A percentile compares a stretch with the other conserved stretches of the same genome.
Conservation (phyloP, 345 rosid species). For the Arabidopsis suecica region DNA sequence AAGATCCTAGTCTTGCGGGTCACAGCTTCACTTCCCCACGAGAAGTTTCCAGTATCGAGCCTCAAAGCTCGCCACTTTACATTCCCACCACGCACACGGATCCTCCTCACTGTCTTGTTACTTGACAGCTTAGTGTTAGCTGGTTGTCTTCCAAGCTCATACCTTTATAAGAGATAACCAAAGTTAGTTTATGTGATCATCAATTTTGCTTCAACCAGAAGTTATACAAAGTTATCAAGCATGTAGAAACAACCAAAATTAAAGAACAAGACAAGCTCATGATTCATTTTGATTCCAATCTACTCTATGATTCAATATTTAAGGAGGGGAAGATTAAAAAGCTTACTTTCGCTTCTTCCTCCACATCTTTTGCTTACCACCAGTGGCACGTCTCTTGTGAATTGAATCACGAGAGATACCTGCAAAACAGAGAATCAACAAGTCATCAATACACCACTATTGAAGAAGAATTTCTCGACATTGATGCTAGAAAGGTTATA, state of each 20-base stretch:
- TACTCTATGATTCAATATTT: not conserved
- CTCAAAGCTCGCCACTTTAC: conserved; percentile 34
- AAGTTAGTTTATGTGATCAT: conserved; percentile 2
- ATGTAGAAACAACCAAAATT: conserved; percentile 1
- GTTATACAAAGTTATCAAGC: not conserved
- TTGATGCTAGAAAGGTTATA: not conserved
- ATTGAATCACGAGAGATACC: conserved; percentile 62
- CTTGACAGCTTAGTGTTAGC: conserved; percentile 32
- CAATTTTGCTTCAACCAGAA: not conserved
- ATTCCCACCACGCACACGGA: conserved; percentile 30
- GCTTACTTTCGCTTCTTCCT: conserved; percentile 63
- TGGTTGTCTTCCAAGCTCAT: conserved; percentile 32
- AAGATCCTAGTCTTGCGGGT: not conserved
- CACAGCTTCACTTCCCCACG: conserved; percentile 9
- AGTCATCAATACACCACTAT: not conserved
- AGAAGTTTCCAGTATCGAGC: conserved; percentile 29
- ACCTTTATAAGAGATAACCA: conserved; percentile 10
- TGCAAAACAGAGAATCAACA: conserved; percentile 19
- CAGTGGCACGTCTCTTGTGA: conserved; percentile 71
- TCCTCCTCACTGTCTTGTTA: conserved; percentile 35
- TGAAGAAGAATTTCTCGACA: no score
- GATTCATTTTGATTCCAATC: not conserved
- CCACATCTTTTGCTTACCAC: conserved; percentile 65
- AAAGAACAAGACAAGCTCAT: not conserved
- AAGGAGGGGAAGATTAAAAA: not conserved